Base-by-base conservation (phyloP, 1,139 yeast species). In the Groenewaldozyma auringiensis region DNA sequence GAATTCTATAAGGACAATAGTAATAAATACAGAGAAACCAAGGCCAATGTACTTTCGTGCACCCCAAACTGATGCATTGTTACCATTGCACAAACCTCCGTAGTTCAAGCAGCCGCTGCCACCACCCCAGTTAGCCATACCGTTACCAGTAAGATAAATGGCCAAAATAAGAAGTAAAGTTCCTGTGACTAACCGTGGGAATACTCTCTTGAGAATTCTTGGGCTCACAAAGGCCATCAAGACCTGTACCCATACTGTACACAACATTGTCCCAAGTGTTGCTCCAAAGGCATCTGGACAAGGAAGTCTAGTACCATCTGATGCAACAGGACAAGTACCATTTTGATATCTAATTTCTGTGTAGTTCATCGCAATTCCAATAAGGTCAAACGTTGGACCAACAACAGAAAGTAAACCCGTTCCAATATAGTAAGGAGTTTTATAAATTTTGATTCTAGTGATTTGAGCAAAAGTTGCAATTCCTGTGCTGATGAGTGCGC, bases 281-380 rank as follows among this genome's bases (percentile, higher is more conserved):
- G 44, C 44, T 11, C 44, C 44, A 41, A 41, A 41, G 9, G 40
- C 44, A 17, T 41, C 44, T 13, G 44, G 44, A 20, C 44, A 41
- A 8, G 44, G 44, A 4, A 41, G 40, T 17, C 13, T 35, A 8
- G 41, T 41, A 20, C 44, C 44, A 20, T 41, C 44, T 4, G 44
- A 18, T n/a, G 44, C 40, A n/a, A 14, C 17, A 14, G 44, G 44
- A 22, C 44, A 41, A 4, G 41, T 41, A 6, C 41, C 44, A n/a
- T 36, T 16, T 4, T 40, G 31, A 36, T 41, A 41, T 11, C 41
- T 4, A 21, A 16, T 18, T 9, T 11, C 38, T n/a, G 41, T 33
- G 18, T 41, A 41, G 20, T 21, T 36, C 29, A 4, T 18, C 9
- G 41, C 33, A n/a, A 38, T 38, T 8, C 41, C 41, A 21, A 38